Evolutionary conservation across 1,139 yeast genomes (phyloP).

Genomic region (Kluyveromyces sp.): DNA sequence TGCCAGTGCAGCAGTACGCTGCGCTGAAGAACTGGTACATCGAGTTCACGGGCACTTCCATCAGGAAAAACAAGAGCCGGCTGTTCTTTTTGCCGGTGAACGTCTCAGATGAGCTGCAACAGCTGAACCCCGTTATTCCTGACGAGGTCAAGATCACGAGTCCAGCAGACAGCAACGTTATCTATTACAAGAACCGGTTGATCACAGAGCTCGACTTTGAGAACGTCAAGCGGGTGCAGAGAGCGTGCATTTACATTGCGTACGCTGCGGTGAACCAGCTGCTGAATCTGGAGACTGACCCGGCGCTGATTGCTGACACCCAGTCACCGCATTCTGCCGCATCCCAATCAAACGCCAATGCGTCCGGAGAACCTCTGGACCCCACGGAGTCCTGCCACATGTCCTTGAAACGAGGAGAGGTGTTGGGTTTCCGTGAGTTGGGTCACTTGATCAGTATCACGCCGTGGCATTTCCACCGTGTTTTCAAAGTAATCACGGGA

Average conservation of each 20-base stretch:
- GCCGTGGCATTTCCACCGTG: conserved; percentile 95
- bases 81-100: conserved; percentile 21
- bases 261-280: conserved; percentile 21
- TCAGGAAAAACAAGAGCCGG: conserved; percentile 20
- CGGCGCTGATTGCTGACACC: neutral
- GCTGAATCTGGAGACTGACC: conserved; percentile 18
- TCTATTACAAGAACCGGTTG: conserved; percentile 20
- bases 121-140: conserved; percentile 20
- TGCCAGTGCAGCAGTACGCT: conserved; percentile 20
- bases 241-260: conserved; percentile 21
- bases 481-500: conserved; percentile 77
- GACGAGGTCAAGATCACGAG: conserved; percentile 16
- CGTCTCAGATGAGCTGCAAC: conserved; percentile 21
- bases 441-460: conserved; percentile 78
- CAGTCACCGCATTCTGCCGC: conserved; percentile 1
- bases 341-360: neutral
- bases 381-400: conserved; percentile 5
- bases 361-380: conserved; percentile 1
- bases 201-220: conserved; percentile 22
- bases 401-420: conserved; percentile 73
- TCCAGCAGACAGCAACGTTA: conserved; percentile 11
- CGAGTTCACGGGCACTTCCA: conserved; percentile 22
- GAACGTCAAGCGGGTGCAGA: conserved; percentile 21
- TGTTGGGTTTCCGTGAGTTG: conserved; percentile 78
- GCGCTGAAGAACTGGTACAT: conserved; percentile 19